Evolutionary conservation across 2,329 filamentous ascomycete genomes (phyloP), one percentile per base, ranked within the genome.

Genomic region (Fusarium transvaalense): DNA sequence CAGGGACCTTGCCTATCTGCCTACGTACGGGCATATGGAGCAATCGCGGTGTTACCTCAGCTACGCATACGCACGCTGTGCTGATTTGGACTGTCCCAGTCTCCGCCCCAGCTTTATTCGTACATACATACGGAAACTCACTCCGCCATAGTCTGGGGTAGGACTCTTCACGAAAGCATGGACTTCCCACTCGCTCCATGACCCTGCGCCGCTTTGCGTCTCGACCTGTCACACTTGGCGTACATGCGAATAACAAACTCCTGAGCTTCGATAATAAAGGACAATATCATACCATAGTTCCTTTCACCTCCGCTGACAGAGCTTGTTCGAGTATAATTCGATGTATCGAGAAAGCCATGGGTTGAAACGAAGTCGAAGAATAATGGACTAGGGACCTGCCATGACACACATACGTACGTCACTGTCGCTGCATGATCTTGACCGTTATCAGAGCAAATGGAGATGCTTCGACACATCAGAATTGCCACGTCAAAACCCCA

Each of bases 101-200:
- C 52, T 67, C 64, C 34, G 31, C 52, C 52, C 38, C 53, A 51
- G 45, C 31, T 48, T 56, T 62, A 55, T 42, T 50, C 52, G 50
- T 48, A 56, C 46, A 50, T n/a, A 54, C 41, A 41, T 25, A 35
- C 19, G 31, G 51, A 58, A 47, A 56, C 48, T 25, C 60, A 27
- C 25, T 64, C 65, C 52, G 56, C 53, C 41, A 55, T 47, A 69
- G 53, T 66, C 66, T 37, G 66, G 66, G 66, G 66, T 61, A 67
- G 58, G 32, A 67, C 56, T 56, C 34, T 64, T 68, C 39, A 37
- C 43, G 12, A 37, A 48, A 62, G 48, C 66, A 62, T 66, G 51
- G 56, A 47, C 54, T 39, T 61, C 15, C 10, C 29, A 23, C 35
- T 19, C n/a, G 32, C 35, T 52, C 25, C n/a, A 39, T 46, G 23